A percentile compares a stretch with the other conserved stretches of the same genome.
Evolutionary conservation across 306 rosid species (phyloP).

Genomic region (Macrotyloma uniflorum): DNA sequence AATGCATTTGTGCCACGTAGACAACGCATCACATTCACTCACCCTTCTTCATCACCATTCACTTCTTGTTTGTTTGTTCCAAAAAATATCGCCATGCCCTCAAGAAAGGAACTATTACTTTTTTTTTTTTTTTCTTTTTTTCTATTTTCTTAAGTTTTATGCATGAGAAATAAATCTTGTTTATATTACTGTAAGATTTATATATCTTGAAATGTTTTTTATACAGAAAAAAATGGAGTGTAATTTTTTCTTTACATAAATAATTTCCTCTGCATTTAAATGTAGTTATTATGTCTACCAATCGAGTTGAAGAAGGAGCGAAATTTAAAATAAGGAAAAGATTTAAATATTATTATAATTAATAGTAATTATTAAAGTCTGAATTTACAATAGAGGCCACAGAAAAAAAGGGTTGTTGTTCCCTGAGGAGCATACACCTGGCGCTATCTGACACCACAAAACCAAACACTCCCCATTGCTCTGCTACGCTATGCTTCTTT

Average conservation of each 20-base stretch:
- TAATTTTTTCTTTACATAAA: too few species aligned
- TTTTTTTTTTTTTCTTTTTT: too few species aligned
- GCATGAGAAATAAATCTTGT: too few species aligned
- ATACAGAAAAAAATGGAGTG: too few species aligned
- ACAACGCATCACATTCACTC: neutral
- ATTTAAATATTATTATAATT: neutral
- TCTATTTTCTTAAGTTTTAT: too few species aligned
- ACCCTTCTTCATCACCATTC: neutral
- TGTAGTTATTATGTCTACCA: too few species aligned
- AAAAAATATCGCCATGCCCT: slow-evolving; percentile 33
- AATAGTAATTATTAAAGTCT: neutral
- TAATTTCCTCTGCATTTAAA: too few species aligned
- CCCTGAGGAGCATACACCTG: slow-evolving; percentile 52
- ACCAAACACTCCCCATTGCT: neutral
- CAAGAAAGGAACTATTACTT: neutral
- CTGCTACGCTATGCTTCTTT: neutral
- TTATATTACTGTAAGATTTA: too few species aligned
- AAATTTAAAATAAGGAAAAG: neutral
- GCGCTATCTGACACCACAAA: slow-evolving; percentile 50
- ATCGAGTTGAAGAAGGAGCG: too few species aligned
- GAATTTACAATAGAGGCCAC: slow-evolving; percentile 27
- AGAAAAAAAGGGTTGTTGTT: slow-evolving; percentile 29
- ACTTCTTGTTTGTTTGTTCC: neutral
- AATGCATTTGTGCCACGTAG: slow-evolving; percentile 14
- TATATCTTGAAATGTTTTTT: too few species aligned